Conservation (phyloP, 2,329 filamentous ascomycete species). For the Fusarium nanum region DNA sequence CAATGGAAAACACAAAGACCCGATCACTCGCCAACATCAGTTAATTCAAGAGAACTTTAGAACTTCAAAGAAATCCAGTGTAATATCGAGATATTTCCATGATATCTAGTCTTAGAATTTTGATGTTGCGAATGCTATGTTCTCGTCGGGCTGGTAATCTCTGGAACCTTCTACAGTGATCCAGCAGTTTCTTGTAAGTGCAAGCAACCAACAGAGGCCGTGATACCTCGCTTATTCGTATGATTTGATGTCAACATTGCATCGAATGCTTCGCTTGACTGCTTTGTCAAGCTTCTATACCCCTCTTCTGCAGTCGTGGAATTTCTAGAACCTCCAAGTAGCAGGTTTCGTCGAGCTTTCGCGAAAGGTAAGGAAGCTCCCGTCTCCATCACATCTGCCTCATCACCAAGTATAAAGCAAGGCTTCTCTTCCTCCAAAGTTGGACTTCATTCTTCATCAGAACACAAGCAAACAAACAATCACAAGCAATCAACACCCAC, state of each 20-base stretch:
- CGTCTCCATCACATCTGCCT: constrained; percentile 9
- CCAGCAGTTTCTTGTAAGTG: constrained; percentile 34
- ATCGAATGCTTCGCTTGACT: constrained; percentile 2
- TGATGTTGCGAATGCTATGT: neutral
- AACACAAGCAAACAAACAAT: constrained; percentile 42
- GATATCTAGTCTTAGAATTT: neutral
- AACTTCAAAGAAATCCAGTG: neutral
- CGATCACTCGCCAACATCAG: neutral
- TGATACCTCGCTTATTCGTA: constrained; percentile 13
- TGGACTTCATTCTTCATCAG: constrained; percentile 44
- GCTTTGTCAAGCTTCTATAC: constrained; percentile 24
- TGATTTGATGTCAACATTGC: constrained; percentile 31
- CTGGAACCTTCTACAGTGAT: constrained; percentile 41
- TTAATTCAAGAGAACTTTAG: too few species aligned
- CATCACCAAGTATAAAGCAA: constrained; percentile 49
- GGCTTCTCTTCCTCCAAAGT: constrained; percentile 16
- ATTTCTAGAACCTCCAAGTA: constrained; percentile 44
- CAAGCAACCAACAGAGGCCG: constrained; percentile 12
- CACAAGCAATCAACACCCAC: constrained; percentile 30
- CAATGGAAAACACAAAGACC: neutral
- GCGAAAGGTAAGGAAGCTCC: constrained; percentile 33
- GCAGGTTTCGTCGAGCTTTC: constrained; percentile 32
- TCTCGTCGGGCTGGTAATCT: neutral
- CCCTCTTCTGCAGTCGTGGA: constrained; percentile 19
- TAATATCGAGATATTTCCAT: neutral